Conservation (phyloP, 768 basidiomycete species). For the Phylloporus scabripes region DNA sequence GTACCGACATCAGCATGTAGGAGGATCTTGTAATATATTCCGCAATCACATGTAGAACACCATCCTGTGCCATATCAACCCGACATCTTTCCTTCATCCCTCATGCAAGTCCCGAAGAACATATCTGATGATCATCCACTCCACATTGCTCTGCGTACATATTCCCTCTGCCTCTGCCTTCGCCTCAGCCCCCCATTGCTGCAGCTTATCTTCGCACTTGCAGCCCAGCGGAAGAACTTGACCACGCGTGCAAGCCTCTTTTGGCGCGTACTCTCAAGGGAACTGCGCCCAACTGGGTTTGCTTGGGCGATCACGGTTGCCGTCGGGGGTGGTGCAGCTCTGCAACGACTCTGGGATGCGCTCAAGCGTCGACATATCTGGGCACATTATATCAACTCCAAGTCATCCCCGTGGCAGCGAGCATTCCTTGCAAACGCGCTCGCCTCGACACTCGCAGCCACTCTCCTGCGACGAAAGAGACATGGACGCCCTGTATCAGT, state of each 20-base stretch:
- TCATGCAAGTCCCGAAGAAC: neutral
- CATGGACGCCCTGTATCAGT: conserved; percentile 11
- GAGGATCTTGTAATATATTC: too few species aligned
- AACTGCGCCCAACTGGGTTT: conserved; percentile 59
- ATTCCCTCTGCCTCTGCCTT: conserved; percentile 57
- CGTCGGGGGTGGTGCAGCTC: conserved; percentile 56
- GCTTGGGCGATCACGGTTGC: conserved; percentile 61
- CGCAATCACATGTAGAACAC: too few species aligned
- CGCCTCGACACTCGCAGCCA: conserved; percentile 51
- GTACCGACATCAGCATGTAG: too few species aligned
- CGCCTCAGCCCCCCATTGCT: conserved; percentile 62
- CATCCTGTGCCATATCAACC: too few species aligned
- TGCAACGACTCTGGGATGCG: conserved; percentile 42
- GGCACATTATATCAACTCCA: conserved; percentile 10
- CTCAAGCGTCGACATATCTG: conserved; percentile 10
- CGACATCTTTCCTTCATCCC: too few species aligned
- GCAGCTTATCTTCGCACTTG: conserved; percentile 41
- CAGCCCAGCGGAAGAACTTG: conserved; percentile 23
- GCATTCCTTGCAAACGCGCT: conserved; percentile 55
- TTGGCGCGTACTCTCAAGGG: conserved; percentile 43
- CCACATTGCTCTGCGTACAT: conserved; percentile 61
- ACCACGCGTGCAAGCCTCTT: conserved; percentile 9
- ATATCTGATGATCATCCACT: conserved; percentile 43
- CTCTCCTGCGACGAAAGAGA: conserved; percentile 51
- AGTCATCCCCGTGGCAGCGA: conserved; percentile 39